Evolutionary conservation across 805 yeast genomes (phyloP).

Genomic region (Candida parachauliodes): DNA sequence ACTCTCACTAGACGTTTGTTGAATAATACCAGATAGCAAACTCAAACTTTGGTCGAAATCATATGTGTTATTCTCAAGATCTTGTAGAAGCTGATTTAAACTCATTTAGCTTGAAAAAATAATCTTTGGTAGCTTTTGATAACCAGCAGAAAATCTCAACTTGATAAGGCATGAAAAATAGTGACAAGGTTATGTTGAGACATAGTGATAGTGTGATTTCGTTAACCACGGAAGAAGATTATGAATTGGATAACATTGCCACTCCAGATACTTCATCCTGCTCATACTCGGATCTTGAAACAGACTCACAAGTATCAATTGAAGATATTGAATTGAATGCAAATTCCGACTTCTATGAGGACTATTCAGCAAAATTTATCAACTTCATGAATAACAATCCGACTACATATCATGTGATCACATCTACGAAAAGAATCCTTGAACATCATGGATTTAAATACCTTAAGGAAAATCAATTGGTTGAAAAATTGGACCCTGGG

Average conservation of each 20-base stretch:
- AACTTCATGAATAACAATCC: constrained; percentile 26
- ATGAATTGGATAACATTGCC: background rate
- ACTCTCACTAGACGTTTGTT: background rate
- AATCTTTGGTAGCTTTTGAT: background rate
- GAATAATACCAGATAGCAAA: background rate
- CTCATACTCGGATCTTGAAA: background rate
- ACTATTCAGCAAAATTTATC: constrained; percentile 10
- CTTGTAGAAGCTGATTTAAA: background rate
- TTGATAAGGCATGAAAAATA: background rate
- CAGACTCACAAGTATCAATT: background rate
- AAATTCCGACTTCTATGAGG: constrained; percentile 6
- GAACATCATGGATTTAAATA: constrained; percentile 25
- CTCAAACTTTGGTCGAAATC: background rate
- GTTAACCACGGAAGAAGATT: background rate
- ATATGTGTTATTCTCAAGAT: background rate
- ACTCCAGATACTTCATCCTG: background rate
- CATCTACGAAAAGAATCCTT: constrained; percentile 21
- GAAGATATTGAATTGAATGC: background rate
- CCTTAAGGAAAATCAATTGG: constrained; percentile 19
- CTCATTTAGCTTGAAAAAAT: no score
- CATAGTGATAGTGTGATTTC: constrained; percentile 3
- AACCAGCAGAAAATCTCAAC: background rate
- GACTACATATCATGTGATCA: constrained; percentile 38
- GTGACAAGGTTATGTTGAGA: background rate
- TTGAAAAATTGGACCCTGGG: constrained; percentile 16